Conservation (phyloP, 441 rosid genomes). For the Populus tomentosa region DNA sequence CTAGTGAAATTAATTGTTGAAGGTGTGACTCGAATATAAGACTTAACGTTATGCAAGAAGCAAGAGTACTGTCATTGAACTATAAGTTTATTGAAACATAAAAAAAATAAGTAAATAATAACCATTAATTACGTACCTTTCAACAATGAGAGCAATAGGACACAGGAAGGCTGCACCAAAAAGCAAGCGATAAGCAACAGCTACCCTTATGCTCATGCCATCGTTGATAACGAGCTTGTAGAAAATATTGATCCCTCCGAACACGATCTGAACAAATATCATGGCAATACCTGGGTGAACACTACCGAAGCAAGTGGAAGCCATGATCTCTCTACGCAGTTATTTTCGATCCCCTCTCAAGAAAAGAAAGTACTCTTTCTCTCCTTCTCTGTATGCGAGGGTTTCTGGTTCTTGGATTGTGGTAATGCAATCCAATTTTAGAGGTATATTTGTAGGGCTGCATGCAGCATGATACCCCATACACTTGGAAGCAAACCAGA, state of each 20-base stretch:
- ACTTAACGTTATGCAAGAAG: not conserved
- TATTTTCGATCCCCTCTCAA: no score
- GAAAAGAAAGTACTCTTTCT: not conserved
- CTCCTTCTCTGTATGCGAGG: not conserved
- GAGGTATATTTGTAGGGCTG: no score
- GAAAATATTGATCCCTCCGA: slow-evolving; percentile 12
- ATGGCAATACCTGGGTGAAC: slow-evolving; percentile 12
- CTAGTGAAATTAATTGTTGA: no score
- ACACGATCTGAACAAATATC: slow-evolving; percentile 20
- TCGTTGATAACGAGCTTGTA: slow-evolving; percentile 23
- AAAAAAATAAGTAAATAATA: not conserved
- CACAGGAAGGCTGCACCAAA: slow-evolving; percentile 22
- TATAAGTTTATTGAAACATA: not conserved
- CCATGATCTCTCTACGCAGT: not conserved
- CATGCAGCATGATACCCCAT: no score
- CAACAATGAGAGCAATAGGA: slow-evolving; percentile 32
- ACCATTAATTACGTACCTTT: slow-evolving; percentile 21
- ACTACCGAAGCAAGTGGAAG: not conserved
- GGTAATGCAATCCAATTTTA: no score
- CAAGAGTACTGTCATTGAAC: not conserved
- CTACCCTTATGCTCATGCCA: slow-evolving; percentile 26
- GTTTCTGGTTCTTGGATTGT: not conserved
- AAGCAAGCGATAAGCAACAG: slow-evolving; percentile 26
- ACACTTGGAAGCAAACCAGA: not conserved
- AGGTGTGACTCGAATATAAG: not conserved